Evolutionary conservation across 176 grass and related monocot genomes (phyloP).

Genomic region (Rhipidocladum racemiflorum): DNA sequence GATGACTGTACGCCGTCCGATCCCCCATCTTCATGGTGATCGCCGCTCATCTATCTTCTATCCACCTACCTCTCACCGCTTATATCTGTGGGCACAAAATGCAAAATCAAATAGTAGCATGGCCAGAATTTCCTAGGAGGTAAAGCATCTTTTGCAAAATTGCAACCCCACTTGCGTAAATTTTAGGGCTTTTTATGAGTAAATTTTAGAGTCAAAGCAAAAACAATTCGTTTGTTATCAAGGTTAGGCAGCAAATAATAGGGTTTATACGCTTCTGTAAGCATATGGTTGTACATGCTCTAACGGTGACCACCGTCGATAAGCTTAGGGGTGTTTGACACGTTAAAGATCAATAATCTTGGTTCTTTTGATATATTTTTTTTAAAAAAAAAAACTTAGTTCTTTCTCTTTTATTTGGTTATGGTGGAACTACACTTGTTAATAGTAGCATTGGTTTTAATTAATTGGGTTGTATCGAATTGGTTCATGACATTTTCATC

Average conservation of each 20-base stretch:
- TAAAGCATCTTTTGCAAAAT: no score
- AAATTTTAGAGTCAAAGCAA: no score
- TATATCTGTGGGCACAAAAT: not conserved
- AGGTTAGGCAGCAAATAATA: no score
- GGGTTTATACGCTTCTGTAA: no score
- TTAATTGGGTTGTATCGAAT: not conserved
- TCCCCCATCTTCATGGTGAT: slow-evolving; percentile 27
- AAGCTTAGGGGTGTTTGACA: no score
- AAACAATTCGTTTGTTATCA: no score
- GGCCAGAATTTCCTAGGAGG: no score
- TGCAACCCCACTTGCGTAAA: no score
- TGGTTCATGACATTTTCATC: slow-evolving; percentile 2
- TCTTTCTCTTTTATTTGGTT: not conserved
- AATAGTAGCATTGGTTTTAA: not conserved
- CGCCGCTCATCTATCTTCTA: not conserved
- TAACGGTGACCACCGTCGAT: not conserved
- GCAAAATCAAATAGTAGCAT: no score
- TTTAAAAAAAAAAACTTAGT: not conserved
- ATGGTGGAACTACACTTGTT: not conserved
- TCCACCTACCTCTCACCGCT: not conserved
- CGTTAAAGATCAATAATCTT: not conserved
- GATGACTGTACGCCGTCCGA: not conserved
- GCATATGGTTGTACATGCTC: no score
- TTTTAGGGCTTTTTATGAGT: no score
- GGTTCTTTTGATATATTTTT: not conserved